phyloP scores from a whole-genome alignment of 331 rosid genomes.

The Erythrophleum ivorense region DNA sequence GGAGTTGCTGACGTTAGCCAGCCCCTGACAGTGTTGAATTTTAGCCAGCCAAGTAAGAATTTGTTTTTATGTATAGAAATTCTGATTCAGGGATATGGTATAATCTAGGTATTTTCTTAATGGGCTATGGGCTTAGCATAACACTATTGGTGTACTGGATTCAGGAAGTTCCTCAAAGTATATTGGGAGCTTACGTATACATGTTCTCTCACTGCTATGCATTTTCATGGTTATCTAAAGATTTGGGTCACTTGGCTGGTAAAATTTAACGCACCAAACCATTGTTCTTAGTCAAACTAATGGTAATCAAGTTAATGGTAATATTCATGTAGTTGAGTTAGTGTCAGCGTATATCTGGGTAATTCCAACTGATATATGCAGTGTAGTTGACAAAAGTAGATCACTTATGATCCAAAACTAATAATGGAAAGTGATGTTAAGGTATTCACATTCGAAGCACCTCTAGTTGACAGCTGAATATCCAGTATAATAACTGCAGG shows the following conservation, averaged over 20 bases:
- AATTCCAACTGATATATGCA: constrained; percentile 27
- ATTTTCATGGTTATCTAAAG: not conserved
- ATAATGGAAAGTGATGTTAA: constrained; percentile 20
- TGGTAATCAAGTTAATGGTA: not conserved
- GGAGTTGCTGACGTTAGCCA: constrained; percentile 48
- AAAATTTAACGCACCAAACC: constrained; percentile 5
- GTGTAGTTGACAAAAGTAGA: constrained; percentile 26
- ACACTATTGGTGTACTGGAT: constrained; percentile 31
- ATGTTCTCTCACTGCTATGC: not conserved
- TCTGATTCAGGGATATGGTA: constrained; percentile 26
- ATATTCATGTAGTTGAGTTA: not conserved
- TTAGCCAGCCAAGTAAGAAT: constrained; percentile 66
- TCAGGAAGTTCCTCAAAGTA: constrained; percentile 27
- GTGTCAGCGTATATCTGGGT: constrained; percentile 1
- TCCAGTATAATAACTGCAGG: constrained; percentile 44
- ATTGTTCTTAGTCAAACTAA: constrained; percentile 24
- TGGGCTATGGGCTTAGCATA: not conserved
- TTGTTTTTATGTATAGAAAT: constrained; percentile 8
- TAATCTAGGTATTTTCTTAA: constrained; percentile 23
- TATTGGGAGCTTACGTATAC: not conserved
- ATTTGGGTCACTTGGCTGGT: constrained; percentile 18
- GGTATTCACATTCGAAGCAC: constrained; percentile 22
- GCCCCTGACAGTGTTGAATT: constrained; percentile 42
- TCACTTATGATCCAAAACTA: constrained; percentile 2
- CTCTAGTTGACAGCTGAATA: constrained; percentile 39